phyloP scores from a whole-genome alignment of 495 filamentous ascomycete species.

The Penicillium silybi region DNA sequence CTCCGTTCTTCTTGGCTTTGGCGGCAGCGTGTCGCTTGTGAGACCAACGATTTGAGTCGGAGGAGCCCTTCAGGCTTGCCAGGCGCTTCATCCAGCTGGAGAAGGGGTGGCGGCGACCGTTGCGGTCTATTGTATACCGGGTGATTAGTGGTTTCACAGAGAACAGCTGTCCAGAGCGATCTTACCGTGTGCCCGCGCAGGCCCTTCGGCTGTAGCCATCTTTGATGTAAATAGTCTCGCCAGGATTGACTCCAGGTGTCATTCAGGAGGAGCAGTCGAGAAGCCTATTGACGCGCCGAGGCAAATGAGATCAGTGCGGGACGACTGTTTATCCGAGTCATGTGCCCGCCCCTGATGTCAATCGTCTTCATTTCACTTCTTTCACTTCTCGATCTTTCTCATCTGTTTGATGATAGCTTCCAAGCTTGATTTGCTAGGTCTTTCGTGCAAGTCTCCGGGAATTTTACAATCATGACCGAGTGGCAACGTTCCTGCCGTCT shows the following conservation, averaged over 20 bases:
- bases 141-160: slow-evolving; percentile 16
- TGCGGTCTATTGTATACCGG: slow-evolving; percentile 47
- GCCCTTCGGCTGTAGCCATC: slow-evolving; percentile 68
- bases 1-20: slow-evolving; percentile 56
- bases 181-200: slow-evolving; percentile 63
- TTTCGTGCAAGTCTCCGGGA: neutral
- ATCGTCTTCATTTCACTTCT: slow-evolving; percentile 2
- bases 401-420: neutral
- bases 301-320: slow-evolving; percentile 13
- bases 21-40: slow-evolving; percentile 45
- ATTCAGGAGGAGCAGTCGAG: slow-evolving; percentile 3
- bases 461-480: slow-evolving; percentile 11
- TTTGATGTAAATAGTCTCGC: slow-evolving; percentile 9
- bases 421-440: neutral
- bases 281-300: slow-evolving; percentile 9
- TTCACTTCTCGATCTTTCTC: neutral
- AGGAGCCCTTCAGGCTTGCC: slow-evolving; percentile 70
- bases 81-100: slow-evolving; percentile 93
- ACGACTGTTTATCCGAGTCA: slow-evolving; percentile 32
- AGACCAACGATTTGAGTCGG: slow-evolving; percentile 47
- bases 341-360: slow-evolving; percentile 25
- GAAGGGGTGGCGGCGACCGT: slow-evolving; percentile 78
- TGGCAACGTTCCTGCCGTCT: slow-evolving; percentile 12
- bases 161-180: neutral
- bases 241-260: slow-evolving; percentile 7